A percentile compares a stretch with the other conserved stretches of the same genome.
These are phyloP conservation scores for Talaromyces verruculosus DNA, from an alignment of 2,329 filamentous ascomycete species.

Conservation along the genomic window DNA sequence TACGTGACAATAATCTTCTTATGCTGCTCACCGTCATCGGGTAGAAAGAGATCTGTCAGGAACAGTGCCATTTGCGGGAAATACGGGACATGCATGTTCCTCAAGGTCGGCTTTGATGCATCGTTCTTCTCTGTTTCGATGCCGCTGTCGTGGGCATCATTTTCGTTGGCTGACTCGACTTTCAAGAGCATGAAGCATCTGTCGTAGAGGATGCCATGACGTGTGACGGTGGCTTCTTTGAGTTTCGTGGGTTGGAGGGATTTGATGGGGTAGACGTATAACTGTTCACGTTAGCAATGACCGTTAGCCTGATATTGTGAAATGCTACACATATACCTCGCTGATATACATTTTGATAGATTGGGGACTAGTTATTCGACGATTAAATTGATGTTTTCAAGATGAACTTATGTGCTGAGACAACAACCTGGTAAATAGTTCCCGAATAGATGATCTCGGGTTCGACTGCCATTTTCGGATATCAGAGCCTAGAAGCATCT, in stretches of 20 bases:
- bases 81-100: conserved; percentile 61
- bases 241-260: conserved; percentile 64
- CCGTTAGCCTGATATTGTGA: not conserved
- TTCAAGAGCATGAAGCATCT: conserved; percentile 69
- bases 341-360: conserved; percentile 9
- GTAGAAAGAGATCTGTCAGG: conserved; percentile 53
- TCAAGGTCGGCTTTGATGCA: conserved; percentile 27
- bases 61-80: conserved; percentile 66
- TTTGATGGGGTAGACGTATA: conserved; percentile 75
- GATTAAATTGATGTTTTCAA: not conserved
- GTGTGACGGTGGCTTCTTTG: conserved; percentile 53
- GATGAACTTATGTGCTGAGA: not conserved
- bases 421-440: not conserved
- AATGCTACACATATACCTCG: not conserved
- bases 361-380: not conserved
- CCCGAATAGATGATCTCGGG: not conserved
- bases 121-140: conserved; percentile 2
- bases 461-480: not conserved
- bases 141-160: conserved; percentile 25
- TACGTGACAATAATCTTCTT: conserved; percentile 47
- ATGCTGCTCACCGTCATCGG: conserved; percentile 22
- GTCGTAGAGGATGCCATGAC: conserved; percentile 66
- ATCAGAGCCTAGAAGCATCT: not conserved
- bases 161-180: conserved; percentile 39
- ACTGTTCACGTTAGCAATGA: conserved; percentile 39